Evolutionary conservation across 352 stramenopile genomes (phyloP), one percentile per base, ranked within the genome.

Genomic region (Globisporangium radiosum): DNA sequence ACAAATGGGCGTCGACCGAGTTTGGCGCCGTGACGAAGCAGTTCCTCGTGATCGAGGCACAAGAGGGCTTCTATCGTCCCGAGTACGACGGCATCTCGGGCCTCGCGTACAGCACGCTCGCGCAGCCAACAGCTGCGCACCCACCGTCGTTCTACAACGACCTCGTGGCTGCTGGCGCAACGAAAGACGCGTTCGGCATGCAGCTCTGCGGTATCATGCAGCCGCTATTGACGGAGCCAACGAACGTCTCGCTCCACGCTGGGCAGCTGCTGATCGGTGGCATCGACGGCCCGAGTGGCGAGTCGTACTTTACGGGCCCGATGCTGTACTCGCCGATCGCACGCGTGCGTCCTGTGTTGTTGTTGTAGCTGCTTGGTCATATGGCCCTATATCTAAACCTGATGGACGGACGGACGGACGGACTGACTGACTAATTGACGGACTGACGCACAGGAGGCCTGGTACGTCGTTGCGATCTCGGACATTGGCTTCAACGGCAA

Each of bases 291-390:
- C 65, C 69, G 7, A 63, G 81, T 10, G 81, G 73, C 50, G 71
- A 88, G 60, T 59, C 59, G 6, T 89, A 86, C 56, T 90, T 87
- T 54, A 72, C 56, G 0, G 85, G 78, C 2, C 58, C 73, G n/a
- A 88, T 94, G 66, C 63, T 90, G n/a, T 92, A 89, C 60, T 84
- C 85, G 3, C 85, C 85, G 1, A 85, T 94, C 54, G 81, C 69
- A 43, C 65, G 76, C 59, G 80, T 85, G 54, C 37, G 68, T 49
- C 17, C 17, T 6, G 37, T n/a, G 37, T 40, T 68, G 15, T 68
- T 8, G 56, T 45, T 7, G 17, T 47, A 42, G 43, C 43, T 50
- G 13, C 39, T 8, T 44, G 40, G 43, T 6, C n/a, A 6, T 17
- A 33, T 33, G 8, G 47, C 4, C 13, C 10, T 17, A 15, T 9